Base-by-base conservation (phyloP, 1,139 yeast species). In the Pichia sp. region DNA sequence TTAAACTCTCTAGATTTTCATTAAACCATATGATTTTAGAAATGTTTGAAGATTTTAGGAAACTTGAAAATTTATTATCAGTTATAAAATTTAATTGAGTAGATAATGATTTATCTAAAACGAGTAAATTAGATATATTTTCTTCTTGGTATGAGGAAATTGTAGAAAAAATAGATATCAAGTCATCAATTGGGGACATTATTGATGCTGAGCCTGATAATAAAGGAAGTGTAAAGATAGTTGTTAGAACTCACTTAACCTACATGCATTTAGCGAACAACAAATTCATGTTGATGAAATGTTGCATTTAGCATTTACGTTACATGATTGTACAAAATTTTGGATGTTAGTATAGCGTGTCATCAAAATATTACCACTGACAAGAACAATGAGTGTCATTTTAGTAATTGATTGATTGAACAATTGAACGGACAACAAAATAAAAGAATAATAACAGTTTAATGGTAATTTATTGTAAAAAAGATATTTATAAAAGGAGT, bases 101-200 rank as follows among this genome's bases (percentile, higher is more conserved):
- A 13, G 55, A 49, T 9, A 54, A 28, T 10, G 48, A 45, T 27
- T 44, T 51, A 38, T 54, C 56, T 31, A 62, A 29, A 4, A 53
- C 19, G 3, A 53, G 28, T 18, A 42, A 47, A 29, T 51, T 41
- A 10, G 41, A 10, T 3, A 19, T 6, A 19, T 48, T 19, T 16
- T 44, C 47, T 9, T 19, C 11, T n/a, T 47, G 46, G 5, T 41
- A 33, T 3, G 50, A 19, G 4, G 60, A 50, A 11, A 61, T 61
- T 16, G 42, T 22, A 6, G 47, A 46, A 49, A 61, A 61, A 8
- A 61, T 59, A n/a, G 53, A 36, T 36, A 36, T 36, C 41, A 36
- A 14, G 16, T 36, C 41, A 36, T 55, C 52, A 47, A 60, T 36
- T 2, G 61, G 52, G 18, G 47, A n/a, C 46, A 36, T 36, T 18